Percentiles rank a stretch among this genome's conserved stretches.
Conservation (phyloP, 768 basidiomycete genomes). For the Trametes elegans region DNA sequence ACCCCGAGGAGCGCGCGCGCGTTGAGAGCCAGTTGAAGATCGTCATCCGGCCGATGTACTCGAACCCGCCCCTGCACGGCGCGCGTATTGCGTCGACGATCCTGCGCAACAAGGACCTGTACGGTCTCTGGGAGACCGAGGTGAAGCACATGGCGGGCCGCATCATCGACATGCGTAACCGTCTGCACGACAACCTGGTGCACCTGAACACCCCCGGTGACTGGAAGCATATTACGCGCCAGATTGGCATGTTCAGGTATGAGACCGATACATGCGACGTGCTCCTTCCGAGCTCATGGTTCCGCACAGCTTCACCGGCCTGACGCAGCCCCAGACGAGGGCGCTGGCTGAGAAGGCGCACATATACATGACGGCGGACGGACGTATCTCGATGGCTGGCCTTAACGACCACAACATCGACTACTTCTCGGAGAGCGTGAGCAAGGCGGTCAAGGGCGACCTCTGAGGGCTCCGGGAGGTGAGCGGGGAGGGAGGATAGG, state of each 20-base stretch:
- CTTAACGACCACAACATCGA: constrained; percentile 81
- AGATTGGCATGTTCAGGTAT: constrained; percentile 98
- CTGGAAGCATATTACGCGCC: constrained; percentile 93
- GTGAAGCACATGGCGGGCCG: constrained; percentile 95
- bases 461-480: constrained; percentile 43
- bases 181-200: constrained; percentile 73
- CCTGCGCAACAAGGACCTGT: constrained; percentile 68
- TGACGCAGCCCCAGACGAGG: constrained; percentile 76
- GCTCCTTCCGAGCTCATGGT: constrained; percentile 1
- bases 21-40: constrained; percentile 96
- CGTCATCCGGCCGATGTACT: constrained; percentile 94
- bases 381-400: constrained; percentile 93
- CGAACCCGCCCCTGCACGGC: constrained; percentile 93
- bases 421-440: constrained; percentile 87
- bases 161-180: constrained; percentile 90
- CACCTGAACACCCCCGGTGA: constrained; percentile 88
- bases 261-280: not conserved
- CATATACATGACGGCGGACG: constrained; percentile 92
- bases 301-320: constrained; percentile 68
- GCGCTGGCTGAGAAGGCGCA: constrained; percentile 84
- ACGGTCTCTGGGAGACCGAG: constrained; percentile 86
- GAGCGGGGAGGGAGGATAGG: not conserved
- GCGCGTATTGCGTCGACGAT: constrained; percentile 86
- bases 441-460: constrained; percentile 76
- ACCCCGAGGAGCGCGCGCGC: constrained; percentile 75